Evolutionary conservation across 345 rosid genomes (phyloP), one percentile per base, ranked within the genome.

Genomic region (Psidium guajava): DNA sequence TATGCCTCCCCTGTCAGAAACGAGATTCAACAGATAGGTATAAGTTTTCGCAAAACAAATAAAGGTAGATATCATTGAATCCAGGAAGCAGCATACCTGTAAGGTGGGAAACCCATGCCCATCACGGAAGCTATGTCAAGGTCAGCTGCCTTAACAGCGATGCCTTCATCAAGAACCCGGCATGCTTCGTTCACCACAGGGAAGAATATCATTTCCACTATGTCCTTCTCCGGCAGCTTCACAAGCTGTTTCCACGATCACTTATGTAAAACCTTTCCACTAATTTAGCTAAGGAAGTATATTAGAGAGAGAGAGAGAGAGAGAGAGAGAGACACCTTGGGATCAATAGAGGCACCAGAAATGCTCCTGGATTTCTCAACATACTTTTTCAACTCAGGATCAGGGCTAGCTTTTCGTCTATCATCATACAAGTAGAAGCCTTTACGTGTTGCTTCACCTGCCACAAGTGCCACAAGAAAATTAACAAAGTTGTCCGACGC

Each of bases 51-150:
- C 51, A 82, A 81, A 81, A 42, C 36, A 50, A 81, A 81, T 44
- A 53, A 24, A 53, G 54, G 20, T n/a, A 28, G 11, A 22, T n/a
- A 81, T 28, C 49, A 81, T 32, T 32, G 40, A 69, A 69, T 69
- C 24, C 77, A 84, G 32, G 44, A 32, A 47, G 86, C 86, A 82
- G 36, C 36, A 36, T 40, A 96, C 99, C 99, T 94, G 92, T 94
- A 96, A 59, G 95, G 93, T 83, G 99, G 99, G 85, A 97, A 96
- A 25, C 99, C 99, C 99, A 97, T 96, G 91, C 99, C 99, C 92
- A 97, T 89, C 74, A 97, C 90, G 50, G 92, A 90, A 55, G 99
- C 93, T 86, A 97, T 90, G 93, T 97, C 99, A 55, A 96, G 95
- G 90, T 97, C 99, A 11, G 98, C 93, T 85, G 98, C 98, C 91